Evolutionary conservation across 2,329 filamentous ascomycete genomes (phyloP), one percentile per base, ranked within the genome.

Genomic region (Cercospora canescens): DNA sequence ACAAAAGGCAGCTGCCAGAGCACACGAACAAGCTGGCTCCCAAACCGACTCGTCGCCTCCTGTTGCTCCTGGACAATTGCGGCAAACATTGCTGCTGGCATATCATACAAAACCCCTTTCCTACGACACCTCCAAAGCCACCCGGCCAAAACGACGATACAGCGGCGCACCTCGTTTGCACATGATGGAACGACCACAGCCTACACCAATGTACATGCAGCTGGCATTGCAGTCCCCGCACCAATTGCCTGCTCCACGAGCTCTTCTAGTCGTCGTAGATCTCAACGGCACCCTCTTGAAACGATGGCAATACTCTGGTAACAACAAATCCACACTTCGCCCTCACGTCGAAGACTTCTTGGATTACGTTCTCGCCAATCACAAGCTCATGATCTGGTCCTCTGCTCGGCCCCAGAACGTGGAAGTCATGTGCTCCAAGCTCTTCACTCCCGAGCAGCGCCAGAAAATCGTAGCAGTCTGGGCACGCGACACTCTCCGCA

Each of bases 261-360:
- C 68, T 1, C 85, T 97, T 35, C 87, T 99, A 24, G 83, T 99
- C 59, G 87, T 98, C 55, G 87, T 98, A 68, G 95, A 99, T 79
- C 86, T 99, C 39, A 99, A 98, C 78, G 95, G 95, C 68, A 97
- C 94, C 0, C 84, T 99, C 1, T 85, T 98, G 37, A 85, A 87
- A 79, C 90, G 95, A 5, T 89, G 88, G 8, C 39, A 55, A 39
- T 32, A 37, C 60, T 37, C 41, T 14, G 60, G 60, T 16, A 41
- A 4, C 30, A 83, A 82, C 60, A 82, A 54, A 76, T 75, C 75
- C 65, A 67, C 79, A 1, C 82, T 84, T 3, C 90, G 95, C 0
- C 91, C 91, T 0, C 84, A 89, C 69, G 85, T 95, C 1, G 73
- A 81, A 2, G 71, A 80, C 0, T 97, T 99, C 77, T 80, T 98